phyloP scores from a whole-genome alignment of 805 yeast species.

The Candida hispaniensis region DNA sequence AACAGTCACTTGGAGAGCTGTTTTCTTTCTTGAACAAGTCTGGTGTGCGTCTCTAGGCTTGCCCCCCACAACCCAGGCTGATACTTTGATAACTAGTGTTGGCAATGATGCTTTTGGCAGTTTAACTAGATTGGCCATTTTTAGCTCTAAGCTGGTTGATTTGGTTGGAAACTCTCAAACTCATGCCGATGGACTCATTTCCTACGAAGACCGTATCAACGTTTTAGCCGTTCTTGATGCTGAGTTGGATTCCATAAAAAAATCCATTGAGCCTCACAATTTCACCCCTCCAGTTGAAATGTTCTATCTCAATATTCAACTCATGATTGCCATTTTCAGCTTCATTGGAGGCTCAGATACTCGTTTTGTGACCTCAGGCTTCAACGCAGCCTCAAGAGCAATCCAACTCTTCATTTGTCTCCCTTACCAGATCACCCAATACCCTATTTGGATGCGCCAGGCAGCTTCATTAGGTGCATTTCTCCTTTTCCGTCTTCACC shows the following conservation, averaged over 20 bases:
- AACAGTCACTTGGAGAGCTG: constrained; percentile 84
- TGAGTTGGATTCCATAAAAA: constrained; percentile 57
- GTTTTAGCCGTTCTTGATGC: constrained; percentile 66
- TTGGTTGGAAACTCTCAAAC: constrained; percentile 81
- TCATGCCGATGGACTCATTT: constrained; percentile 81
- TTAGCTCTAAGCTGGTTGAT: constrained; percentile 72
- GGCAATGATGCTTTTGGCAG: constrained; percentile 39
- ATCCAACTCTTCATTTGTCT: constrained; percentile 67
- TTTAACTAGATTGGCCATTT: constrained; percentile 60
- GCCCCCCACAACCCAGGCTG: constrained; percentile 79
- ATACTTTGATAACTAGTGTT: constrained; percentile 48
- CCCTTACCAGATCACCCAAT: constrained; percentile 62
- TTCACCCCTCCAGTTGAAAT: constrained; percentile 60
- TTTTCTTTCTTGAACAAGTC: constrained; percentile 78
- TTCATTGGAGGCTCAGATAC: constrained; percentile 78
- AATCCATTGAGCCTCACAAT: too few relatives aligned
- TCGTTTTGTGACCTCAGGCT: constrained; percentile 71
- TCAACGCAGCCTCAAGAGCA: constrained; percentile 67
- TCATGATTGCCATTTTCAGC: constrained; percentile 80
- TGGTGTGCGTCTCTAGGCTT: constrained; percentile 83
- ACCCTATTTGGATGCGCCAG: constrained; percentile 79
- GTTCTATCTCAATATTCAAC: constrained; percentile 63
- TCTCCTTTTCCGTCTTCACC: constrained; percentile 66
- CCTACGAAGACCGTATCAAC: constrained; percentile 71
- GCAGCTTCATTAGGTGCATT: constrained; percentile 70